Conservation (phyloP, 2,329 filamentous ascomycete species). For the Aureobasidium sp. region DNA sequence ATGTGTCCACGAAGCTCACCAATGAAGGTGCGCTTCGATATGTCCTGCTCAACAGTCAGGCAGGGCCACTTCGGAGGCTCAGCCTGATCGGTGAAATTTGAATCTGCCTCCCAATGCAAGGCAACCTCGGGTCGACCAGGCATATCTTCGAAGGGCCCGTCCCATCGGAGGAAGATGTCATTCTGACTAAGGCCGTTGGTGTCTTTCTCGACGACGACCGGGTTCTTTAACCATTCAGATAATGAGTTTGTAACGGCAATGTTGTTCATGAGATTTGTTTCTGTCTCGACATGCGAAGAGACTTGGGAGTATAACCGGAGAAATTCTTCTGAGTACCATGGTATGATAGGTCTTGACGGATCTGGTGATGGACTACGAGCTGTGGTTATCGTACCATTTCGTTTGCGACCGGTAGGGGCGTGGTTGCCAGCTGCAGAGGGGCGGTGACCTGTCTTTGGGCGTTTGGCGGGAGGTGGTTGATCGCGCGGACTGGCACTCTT, state of each 20-base stretch:
- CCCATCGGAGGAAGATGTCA: constrained; percentile 62
- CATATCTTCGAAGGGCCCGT: constrained; percentile 46
- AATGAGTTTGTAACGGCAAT: constrained; percentile 67
- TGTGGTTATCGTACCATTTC: constrained; percentile 47
- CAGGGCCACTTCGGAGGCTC: constrained; percentile 62
- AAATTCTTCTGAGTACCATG: constrained; percentile 49
- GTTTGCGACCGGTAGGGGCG: constrained; percentile 58
- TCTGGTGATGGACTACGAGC: constrained; percentile 66
- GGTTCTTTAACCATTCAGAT: constrained; percentile 69
- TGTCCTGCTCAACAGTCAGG: constrained; percentile 46
- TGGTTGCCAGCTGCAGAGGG: constrained; percentile 66
- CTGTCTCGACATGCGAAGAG: constrained; percentile 39
- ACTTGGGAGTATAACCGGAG: constrained; percentile 45
- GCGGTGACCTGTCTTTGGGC: constrained; percentile 73
- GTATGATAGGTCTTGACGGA: constrained; percentile 17
- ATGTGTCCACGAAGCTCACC: constrained; percentile 61
- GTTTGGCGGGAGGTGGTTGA: constrained; percentile 60
- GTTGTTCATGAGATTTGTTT: constrained; percentile 70
- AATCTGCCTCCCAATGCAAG: constrained; percentile 45
- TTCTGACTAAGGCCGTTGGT: constrained; percentile 53
- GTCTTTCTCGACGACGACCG: constrained; percentile 58
- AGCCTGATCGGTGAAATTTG: constrained; percentile 41
- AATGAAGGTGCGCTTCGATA: constrained; percentile 47
- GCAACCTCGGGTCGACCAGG: constrained; percentile 43
- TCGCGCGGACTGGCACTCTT: constrained; percentile 45